These are phyloP conservation scores for Aspergillus campestris DNA, from an alignment of 495 filamentous ascomycete genomes.

Conservation along the genomic window DNA sequence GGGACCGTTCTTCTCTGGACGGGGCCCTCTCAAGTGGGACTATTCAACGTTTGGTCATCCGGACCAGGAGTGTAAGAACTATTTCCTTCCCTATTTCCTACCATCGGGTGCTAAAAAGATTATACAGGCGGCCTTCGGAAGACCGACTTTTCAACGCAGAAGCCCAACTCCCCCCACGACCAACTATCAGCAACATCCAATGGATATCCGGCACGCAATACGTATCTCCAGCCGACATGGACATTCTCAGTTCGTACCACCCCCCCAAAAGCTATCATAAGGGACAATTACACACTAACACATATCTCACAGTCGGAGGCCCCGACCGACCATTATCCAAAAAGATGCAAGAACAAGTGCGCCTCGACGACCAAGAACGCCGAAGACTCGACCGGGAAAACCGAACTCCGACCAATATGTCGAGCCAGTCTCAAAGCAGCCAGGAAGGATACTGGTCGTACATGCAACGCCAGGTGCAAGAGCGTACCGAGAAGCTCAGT, in stretches of 20 bases:
- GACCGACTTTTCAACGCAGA: constrained; percentile 74
- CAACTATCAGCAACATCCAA: constrained; percentile 92
- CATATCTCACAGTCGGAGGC: constrained; percentile 54
- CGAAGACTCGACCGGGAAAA: constrained; percentile 38
- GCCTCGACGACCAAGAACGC: constrained; percentile 48
- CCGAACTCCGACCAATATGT: constrained; percentile 14
- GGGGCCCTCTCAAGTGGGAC: constrained; percentile 75
- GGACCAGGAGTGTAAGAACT: constrained; percentile 47
- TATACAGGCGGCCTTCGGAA: constrained; percentile 37
- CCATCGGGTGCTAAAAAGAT: constrained; percentile 27
- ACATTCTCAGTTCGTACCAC: constrained; percentile 54
- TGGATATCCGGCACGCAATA: constrained; percentile 97
- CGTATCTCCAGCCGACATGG: constrained; percentile 81
- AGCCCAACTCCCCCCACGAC: constrained; percentile 63
- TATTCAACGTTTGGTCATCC: constrained; percentile 73
- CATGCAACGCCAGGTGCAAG: constrained; percentile 76
- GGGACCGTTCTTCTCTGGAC: constrained; percentile 83
- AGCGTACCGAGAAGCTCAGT: constrained; percentile 78
- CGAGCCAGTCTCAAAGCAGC: constrained; percentile 13
- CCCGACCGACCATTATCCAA: constrained; percentile 75
- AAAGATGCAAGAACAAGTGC: constrained; percentile 62
- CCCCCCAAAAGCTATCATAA: background rate
- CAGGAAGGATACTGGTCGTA: constrained; percentile 59
- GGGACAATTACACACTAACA: constrained; percentile 8
- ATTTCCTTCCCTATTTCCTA: background rate